These are phyloP conservation scores for Populus simonii DNA, from an alignment of 345 rosid genomes.

Conservation along the genomic window DNA sequence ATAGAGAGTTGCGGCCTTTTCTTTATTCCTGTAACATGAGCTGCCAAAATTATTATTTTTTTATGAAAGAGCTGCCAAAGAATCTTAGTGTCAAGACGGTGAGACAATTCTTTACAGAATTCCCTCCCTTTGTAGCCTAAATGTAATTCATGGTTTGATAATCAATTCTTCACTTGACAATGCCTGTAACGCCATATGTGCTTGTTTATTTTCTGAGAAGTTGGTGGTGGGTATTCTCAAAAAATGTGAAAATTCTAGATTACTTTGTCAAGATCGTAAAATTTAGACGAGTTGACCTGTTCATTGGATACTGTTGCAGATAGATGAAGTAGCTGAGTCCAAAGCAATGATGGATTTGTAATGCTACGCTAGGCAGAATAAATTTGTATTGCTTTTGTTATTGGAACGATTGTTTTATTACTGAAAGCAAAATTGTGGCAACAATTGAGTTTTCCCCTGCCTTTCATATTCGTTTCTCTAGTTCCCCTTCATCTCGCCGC, in stretches of 20 bases:
- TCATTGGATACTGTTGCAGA: background rate
- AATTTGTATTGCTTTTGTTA: too few species aligned
- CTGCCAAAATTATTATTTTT: too few species aligned
- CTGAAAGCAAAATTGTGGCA: background rate
- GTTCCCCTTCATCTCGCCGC: too few species aligned
- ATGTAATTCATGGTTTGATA: background rate
- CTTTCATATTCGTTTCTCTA: background rate
- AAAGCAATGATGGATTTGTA: background rate
- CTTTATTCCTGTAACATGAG: background rate
- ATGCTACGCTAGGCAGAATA: background rate
- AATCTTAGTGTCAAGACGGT: background rate
- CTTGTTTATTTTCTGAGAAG: background rate
- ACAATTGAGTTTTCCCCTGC: background rate
- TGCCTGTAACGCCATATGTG: background rate
- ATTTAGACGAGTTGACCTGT: background rate
- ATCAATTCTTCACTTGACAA: background rate
- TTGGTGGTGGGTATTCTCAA: background rate
- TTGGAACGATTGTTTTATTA: background rate
- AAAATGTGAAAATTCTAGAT: background rate
- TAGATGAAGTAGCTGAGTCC: background rate
- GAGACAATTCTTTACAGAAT: background rate
- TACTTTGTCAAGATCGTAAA: background rate
- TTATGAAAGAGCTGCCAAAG: background rate
- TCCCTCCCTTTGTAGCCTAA: background rate
- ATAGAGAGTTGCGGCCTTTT: background rate